These are phyloP conservation scores for Ogataea salicorniae DNA, from an alignment of 805 yeast genomes.

Conservation along the genomic window DNA sequence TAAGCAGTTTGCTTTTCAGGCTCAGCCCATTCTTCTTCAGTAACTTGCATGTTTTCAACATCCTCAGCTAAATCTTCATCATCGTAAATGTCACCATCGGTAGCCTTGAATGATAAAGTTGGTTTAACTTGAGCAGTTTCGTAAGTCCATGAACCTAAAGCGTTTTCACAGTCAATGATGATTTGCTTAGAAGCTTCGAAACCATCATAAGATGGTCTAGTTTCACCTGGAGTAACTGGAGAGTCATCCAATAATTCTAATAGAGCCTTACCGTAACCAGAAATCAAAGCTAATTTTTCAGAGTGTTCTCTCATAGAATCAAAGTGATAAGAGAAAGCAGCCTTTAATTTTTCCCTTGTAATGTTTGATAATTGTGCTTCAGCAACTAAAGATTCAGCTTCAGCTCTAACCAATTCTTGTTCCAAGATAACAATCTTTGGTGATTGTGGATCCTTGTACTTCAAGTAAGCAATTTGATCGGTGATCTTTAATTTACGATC, in stretches of 20 bases:
- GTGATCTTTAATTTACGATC: constrained; percentile 83
- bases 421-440: constrained; percentile 77
- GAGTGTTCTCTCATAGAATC: constrained; percentile 83
- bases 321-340: constrained; percentile 78
- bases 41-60: constrained; percentile 44
- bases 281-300: constrained; percentile 79
- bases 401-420: constrained; percentile 87
- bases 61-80: constrained; percentile 48
- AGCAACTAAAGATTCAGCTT: constrained; percentile 86
- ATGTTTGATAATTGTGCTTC: constrained; percentile 88
- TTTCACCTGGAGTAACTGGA: constrained; percentile 89
- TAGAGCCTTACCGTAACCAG: constrained; percentile 85
- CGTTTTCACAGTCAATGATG: constrained; percentile 79
- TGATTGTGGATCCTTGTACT: constrained; percentile 81
- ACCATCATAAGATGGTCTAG: constrained; percentile 85
- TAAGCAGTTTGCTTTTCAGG: constrained; percentile 26
- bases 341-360: constrained; percentile 81
- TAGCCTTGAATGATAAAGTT: constrained; percentile 60
- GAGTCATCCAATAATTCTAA: constrained; percentile 78
- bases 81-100: constrained; percentile 42
- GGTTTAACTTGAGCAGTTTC: constrained; percentile 81
- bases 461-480: constrained; percentile 77
- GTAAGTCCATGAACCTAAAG: constrained; percentile 79
- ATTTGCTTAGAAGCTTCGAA: constrained; percentile 86
- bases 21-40: constrained; percentile 35